These are phyloP conservation scores for Avena sativa DNA, from an alignment of 176 grass and related monocot species.

Conservation along the genomic window DNA sequence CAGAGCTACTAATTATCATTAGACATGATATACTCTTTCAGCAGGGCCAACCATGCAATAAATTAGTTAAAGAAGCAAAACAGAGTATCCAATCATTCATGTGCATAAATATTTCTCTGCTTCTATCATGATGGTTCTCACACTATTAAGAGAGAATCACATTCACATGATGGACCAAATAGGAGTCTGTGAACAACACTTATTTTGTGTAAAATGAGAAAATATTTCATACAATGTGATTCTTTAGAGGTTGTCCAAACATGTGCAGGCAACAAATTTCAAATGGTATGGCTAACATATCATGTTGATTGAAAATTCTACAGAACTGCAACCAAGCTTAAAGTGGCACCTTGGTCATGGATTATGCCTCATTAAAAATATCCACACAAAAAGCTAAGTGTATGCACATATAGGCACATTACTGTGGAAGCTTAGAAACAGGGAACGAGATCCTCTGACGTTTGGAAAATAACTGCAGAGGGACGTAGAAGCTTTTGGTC, in stretches of 20 bases:
- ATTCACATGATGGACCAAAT: neutral
- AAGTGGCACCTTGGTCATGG: neutral
- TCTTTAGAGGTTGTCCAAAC: neutral
- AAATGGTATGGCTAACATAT: neutral
- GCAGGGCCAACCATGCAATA: constrained; percentile 2
- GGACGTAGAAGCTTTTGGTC: too few species aligned
- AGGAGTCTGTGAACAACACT: neutral
- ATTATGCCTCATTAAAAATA: neutral
- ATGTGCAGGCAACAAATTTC: neutral
- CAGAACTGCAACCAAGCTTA: neutral
- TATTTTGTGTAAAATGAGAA: neutral
- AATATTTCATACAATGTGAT: neutral
- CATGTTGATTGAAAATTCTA: neutral
- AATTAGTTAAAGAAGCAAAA: neutral
- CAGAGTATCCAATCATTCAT: neutral
- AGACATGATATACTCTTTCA: neutral
- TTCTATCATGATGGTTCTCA: neutral
- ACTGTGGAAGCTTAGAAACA: too few species aligned
- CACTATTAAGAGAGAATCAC: neutral
- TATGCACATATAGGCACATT: neutral
- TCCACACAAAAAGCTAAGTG: neutral
- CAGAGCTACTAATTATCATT: neutral
- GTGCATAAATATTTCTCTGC: neutral
- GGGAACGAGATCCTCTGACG: too few species aligned
- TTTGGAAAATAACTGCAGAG: too few species aligned